These are phyloP conservation scores for Rubus parviflorus DNA, from an alignment of 306 rosid genomes.

Conservation along the genomic window DNA sequence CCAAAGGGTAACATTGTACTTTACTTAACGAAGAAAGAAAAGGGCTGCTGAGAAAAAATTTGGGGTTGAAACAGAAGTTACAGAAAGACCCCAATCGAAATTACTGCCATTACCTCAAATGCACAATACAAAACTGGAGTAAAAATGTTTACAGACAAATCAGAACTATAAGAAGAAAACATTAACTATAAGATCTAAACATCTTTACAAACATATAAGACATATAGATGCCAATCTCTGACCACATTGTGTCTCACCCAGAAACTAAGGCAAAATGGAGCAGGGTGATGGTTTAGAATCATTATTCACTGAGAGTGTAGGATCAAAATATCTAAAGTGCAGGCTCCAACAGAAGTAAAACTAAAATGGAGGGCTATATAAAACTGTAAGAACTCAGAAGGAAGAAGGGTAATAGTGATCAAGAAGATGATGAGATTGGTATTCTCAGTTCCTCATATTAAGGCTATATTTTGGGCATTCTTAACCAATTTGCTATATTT, in stretches of 20 bases:
- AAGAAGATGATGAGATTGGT: conserved; percentile 3
- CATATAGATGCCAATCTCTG: neutral
- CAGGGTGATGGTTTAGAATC: neutral
- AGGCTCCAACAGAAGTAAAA: conserved; percentile 9
- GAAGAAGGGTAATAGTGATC: neutral
- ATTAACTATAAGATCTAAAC: neutral
- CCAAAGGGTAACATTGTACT: neutral
- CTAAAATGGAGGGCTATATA: neutral
- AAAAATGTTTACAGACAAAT: neutral
- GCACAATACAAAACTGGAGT: neutral
- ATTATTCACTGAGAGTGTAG: neutral
- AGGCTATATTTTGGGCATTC: neutral
- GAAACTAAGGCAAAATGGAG: neutral
- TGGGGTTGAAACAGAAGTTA: neutral
- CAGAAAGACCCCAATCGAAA: neutral
- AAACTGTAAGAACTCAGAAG: neutral
- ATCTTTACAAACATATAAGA: neutral
- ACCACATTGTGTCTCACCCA: neutral
- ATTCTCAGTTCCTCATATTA: neutral
- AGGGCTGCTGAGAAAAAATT: neutral
- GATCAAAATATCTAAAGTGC: neutral
- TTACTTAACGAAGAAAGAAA: neutral
- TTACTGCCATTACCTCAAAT: neutral
- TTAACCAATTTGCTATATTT: neutral
- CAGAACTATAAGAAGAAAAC: neutral